These are phyloP conservation scores for Pseudodiploospora longispora DNA, from an alignment of 2,329 filamentous ascomycete genomes.

Conservation along the genomic window DNA sequence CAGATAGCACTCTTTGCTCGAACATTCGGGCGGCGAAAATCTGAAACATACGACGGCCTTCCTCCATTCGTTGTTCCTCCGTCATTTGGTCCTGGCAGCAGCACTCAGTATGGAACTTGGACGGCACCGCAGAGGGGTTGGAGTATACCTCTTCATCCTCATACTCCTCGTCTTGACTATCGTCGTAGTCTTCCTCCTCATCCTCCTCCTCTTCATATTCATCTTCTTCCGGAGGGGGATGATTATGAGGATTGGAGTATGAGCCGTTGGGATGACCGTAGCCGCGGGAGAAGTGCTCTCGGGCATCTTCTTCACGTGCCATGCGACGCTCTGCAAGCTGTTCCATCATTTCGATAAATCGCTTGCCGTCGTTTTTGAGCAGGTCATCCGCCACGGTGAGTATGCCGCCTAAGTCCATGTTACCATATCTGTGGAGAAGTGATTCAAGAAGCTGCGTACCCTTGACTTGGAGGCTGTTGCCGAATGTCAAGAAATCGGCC, in stretches of 20 bases:
- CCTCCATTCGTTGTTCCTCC: constrained; percentile 97
- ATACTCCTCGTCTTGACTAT: constrained; percentile 59
- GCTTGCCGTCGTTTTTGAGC: constrained; percentile 96
- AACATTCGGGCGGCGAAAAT: constrained; percentile 99
- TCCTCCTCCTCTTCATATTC: constrained; percentile 64
- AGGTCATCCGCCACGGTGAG: constrained; percentile 97
- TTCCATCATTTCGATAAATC: constrained; percentile 99
- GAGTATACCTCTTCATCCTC: constrained; percentile 72
- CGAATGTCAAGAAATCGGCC: constrained; percentile 92
- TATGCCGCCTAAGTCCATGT: constrained; percentile 71
- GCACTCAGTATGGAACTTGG: constrained; percentile 34
- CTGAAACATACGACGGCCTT: constrained; percentile 97
- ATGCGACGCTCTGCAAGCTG: constrained; percentile 94
- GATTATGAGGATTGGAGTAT: constrained; percentile 55
- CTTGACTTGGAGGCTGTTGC: constrained; percentile 93
- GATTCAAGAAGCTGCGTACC: constrained; percentile 46
- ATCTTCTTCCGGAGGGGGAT: constrained; percentile 69
- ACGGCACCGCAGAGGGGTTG: constrained; percentile 31
- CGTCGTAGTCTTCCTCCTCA: constrained; percentile 51
- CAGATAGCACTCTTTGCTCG: constrained; percentile 89
- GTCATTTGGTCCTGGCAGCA: constrained; percentile 81
- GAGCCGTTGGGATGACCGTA: constrained; percentile 54
- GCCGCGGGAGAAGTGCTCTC: constrained; percentile 51
- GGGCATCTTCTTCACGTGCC: constrained; percentile 87
- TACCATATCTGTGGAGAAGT: constrained; percentile 37